phyloP scores from a whole-genome alignment of 2,329 filamentous ascomycete genomes.

The Fusarium subtropicale region DNA sequence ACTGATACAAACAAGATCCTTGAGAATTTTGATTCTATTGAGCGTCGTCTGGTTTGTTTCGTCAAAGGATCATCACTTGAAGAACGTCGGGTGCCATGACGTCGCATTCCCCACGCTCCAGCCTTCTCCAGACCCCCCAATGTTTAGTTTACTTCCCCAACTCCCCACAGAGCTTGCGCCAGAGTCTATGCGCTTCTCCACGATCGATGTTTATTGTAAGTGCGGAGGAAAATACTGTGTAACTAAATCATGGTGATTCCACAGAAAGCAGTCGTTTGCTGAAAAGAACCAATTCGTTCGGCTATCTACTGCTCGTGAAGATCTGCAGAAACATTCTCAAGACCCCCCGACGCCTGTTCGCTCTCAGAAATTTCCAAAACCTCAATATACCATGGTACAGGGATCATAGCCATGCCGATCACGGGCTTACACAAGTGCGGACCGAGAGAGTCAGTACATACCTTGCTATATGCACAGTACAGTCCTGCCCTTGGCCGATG shows the following conservation, averaged over 20 bases:
- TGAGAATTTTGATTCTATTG: background rate
- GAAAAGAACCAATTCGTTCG: background rate
- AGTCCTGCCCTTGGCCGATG: conserved; percentile 5
- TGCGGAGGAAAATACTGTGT: background rate
- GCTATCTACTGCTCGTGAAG: background rate
- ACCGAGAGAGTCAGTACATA: conserved; percentile 7
- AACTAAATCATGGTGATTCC: background rate
- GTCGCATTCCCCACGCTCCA: conserved; percentile 44
- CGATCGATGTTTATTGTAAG: conserved; percentile 1
- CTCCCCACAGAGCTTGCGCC: conserved; percentile 13
- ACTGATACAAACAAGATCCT: background rate
- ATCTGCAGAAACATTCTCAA: background rate
- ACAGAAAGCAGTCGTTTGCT: background rate
- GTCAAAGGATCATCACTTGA: conserved; percentile 12
- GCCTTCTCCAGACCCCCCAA: conserved; percentile 9
- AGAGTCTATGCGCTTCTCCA: conserved; percentile 13
- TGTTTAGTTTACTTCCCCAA: conserved; percentile 33
- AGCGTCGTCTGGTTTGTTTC: background rate
- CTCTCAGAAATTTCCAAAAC: background rate
- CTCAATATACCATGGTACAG: conserved; percentile 17
- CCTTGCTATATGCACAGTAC: conserved; percentile 4
- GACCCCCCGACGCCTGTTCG: background rate
- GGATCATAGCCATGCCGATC: conserved; percentile 14
- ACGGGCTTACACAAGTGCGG: conserved; percentile 10
- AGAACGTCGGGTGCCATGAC: conserved; percentile 31